A percentile compares a stretch with the other conserved stretches of the same genome.
phyloP scores from a whole-genome alignment of 495 filamentous ascomycete genomes.

The Hypoxylon rickii region DNA sequence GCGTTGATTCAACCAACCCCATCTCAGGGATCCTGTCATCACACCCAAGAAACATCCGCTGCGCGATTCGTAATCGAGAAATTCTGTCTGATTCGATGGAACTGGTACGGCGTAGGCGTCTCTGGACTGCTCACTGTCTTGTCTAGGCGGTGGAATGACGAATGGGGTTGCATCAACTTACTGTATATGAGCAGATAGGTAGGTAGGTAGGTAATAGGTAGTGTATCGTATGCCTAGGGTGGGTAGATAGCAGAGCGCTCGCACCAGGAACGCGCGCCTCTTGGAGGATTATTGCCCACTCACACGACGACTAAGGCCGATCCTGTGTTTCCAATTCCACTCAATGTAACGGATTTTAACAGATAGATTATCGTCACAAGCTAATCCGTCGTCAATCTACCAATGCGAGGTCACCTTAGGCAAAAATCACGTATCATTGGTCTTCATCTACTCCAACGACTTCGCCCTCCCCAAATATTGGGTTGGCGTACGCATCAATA shows the following conservation, averaged over 20 bases:
- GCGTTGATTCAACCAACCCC: slow-evolving; percentile 22
- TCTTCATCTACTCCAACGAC: slow-evolving; percentile 25
- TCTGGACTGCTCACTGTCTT: slow-evolving; percentile 22
- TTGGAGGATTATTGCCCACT: slow-evolving; percentile 29
- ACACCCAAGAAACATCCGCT: slow-evolving; percentile 5
- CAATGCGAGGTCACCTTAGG: slow-evolving; percentile 35
- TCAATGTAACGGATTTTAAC: slow-evolving; percentile 34
- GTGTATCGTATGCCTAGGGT: slow-evolving; percentile 15
- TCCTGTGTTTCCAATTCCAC: slow-evolving; percentile 36
- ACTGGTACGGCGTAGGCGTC: slow-evolving; percentile 13
- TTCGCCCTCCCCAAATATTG: slow-evolving; percentile 14
- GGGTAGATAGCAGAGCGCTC: slow-evolving; percentile 36
- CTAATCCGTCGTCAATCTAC: slow-evolving; percentile 34
- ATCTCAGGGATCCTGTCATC: slow-evolving; percentile 22
- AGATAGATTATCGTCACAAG: slow-evolving; percentile 34
- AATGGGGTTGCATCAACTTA: slow-evolving; percentile 32
- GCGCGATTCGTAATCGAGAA: slow-evolving; percentile 26
- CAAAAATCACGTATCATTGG: slow-evolving; percentile 33
- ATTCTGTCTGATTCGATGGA: slow-evolving; percentile 18
- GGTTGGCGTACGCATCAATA: neutral
- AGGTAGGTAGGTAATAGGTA: too few relatives aligned
- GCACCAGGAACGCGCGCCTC: slow-evolving; percentile 36
- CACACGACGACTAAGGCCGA: slow-evolving; percentile 17
- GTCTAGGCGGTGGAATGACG: too few relatives aligned
- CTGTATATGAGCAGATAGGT: too few relatives aligned